Conservation (phyloP, 768 basidiomycete genomes). For the Exsudoporus frostii region DNA sequence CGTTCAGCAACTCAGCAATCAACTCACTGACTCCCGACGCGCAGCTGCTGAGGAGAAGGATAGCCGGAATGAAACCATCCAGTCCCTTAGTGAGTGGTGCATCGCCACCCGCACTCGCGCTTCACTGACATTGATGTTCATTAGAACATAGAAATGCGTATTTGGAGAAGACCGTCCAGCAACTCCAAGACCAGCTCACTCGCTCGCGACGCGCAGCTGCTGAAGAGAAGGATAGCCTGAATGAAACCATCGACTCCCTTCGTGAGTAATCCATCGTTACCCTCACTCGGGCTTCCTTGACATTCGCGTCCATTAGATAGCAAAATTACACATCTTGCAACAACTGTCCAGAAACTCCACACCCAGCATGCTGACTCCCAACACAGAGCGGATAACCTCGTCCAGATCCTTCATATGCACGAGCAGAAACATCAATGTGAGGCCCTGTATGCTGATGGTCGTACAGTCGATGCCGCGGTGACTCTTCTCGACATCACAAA, state of each 20-base stretch:
- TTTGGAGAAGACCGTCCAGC: not conserved
- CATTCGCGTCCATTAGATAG: not conserved
- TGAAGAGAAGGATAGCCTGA: not conserved
- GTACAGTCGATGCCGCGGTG: not conserved
- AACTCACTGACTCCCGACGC: not conserved
- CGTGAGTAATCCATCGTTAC: not conserved
- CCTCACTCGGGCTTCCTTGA: not conserved
- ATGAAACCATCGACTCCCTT: not conserved
- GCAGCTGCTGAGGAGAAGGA: not conserved
- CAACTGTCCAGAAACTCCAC: too few species aligned
- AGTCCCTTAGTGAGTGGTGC: too few species aligned
- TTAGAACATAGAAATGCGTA: not conserved
- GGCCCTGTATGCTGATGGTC: not conserved
- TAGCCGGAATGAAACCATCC: not conserved
- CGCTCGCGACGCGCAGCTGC: too few species aligned
- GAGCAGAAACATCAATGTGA: conserved; percentile 7
- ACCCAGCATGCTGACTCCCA: too few species aligned
- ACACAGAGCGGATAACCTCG: not conserved
- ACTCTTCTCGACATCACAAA: not conserved
- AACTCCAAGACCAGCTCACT: too few species aligned
- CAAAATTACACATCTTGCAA: not conserved
- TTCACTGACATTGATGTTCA: too few species aligned
- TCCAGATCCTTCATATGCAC: not conserved
- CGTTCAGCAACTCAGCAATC: not conserved
- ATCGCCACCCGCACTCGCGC: too few species aligned